A percentile compares a stretch with the other conserved stretches of the same genome.
Conservation (phyloP, 257 asterid genomes). For the Coffea canephora region DNA sequence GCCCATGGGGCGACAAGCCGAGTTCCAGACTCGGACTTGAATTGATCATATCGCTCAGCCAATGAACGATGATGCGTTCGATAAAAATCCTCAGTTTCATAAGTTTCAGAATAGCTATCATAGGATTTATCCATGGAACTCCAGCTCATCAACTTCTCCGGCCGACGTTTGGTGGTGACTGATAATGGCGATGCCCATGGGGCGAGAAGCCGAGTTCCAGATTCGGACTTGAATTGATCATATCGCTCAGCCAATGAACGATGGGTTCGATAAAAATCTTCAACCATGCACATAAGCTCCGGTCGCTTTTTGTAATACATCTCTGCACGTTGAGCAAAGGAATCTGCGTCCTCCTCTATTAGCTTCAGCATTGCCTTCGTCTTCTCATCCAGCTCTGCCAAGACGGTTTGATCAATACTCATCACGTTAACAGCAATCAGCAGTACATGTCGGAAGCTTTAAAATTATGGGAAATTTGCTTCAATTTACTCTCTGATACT, state of each 20-base stretch:
- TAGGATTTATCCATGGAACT: conserved; percentile 44
- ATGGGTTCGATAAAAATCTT: conserved; percentile 69
- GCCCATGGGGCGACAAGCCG: conserved; percentile 55
- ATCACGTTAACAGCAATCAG: background rate
- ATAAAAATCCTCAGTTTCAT: conserved; percentile 57
- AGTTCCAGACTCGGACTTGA: conserved; percentile 50
- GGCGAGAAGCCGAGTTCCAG: conserved; percentile 43
- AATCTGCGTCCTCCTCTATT: conserved; percentile 83
- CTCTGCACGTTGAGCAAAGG: conserved; percentile 85
- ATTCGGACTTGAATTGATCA: conserved; percentile 60
- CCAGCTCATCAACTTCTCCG: conserved; percentile 41
- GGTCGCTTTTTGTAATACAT: conserved; percentile 91
- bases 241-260: conserved; percentile 71
- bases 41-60: conserved; percentile 58
- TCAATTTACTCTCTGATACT: background rate
- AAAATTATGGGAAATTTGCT: background rate
- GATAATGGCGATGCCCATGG: conserved; percentile 60
- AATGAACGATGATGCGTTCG: no score
- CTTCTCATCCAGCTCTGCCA: conserved; percentile 68
- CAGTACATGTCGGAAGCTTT: background rate
- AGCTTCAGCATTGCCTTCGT: conserved; percentile 63
- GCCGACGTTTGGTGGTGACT: conserved; percentile 41
- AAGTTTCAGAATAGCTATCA: conserved; percentile 79
- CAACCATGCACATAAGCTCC: conserved; percentile 73
- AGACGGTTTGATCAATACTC: background rate